Evolutionary conservation across 1,284 basidiomycete species (phyloP), one percentile per base, ranked within the genome.

Genomic region (Sanguinoderma infundibulare): DNA sequence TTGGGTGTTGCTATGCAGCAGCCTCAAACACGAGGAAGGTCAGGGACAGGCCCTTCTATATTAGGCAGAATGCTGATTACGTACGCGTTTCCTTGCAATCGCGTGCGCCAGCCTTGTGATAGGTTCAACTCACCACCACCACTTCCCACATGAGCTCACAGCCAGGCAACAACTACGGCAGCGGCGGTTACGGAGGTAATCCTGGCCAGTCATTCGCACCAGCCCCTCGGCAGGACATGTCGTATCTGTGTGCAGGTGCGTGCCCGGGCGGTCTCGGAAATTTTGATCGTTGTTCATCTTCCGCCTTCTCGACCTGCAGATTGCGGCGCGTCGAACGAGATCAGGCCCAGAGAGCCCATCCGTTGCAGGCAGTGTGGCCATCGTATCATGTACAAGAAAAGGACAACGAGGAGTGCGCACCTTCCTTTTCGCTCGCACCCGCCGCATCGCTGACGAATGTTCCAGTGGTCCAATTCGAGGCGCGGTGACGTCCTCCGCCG

Each of bases 351-450:
- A 63, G 97, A 99, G 76, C 94, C 95, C 49, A 98, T 98, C 70
- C 90, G 97, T 60, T 99, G 97, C 79, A 86, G 93, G 70, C 96
- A 98, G 75, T 99, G 97, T 73, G 97, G 97, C 2, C 97, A 98
- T 77, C 89, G 97, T 66, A 96, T 99, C 75, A 98, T 99, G 95
- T 98, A 98, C 82, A 99, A 99, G 81, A 98, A 98, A 78, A 82
- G 97, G 70, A 98, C 96, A 22, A 94, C 89, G 74, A 84, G 95
- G 81, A 98, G 97, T 98, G 74, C 75, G 94, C 88, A n/a, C 36
- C 52, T n/a, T 58, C 39, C 65, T 62, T 22, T 30, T 28, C 36
- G 52, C 44, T 14, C 50, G 40, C 55, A 39, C 46, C 59, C 55
- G 64, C 62, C 32, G 62, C 67, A 61, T 65, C 17, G 26, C 62